A percentile compares a stretch with the other conserved stretches of the same genome.
Evolutionary conservation across 2,329 filamentous ascomycete genomes (phyloP).

Genomic region (Biscogniauxia mediterranea): DNA sequence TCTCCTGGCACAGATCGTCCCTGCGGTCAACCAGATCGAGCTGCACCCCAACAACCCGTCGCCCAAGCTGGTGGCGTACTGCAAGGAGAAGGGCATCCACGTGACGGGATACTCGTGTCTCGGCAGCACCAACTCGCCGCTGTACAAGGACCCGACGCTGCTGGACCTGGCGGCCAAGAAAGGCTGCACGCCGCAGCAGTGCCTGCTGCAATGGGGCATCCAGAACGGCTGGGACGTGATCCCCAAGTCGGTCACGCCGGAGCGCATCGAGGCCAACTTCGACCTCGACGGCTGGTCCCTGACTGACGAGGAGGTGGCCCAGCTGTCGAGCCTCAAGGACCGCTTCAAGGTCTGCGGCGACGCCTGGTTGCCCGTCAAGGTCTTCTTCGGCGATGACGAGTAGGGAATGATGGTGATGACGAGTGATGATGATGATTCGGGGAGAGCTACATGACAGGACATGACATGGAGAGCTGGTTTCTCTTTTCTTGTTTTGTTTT

Average conservation of each 20-base stretch:
- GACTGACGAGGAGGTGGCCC: slow-evolving; percentile 67
- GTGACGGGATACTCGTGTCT: slow-evolving; percentile 72
- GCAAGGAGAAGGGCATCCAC: slow-evolving; percentile 71
- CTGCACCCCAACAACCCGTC: slow-evolving; percentile 79
- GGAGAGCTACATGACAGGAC: neutral
- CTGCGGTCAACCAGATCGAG: slow-evolving; percentile 80
- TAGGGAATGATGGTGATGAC: slow-evolving; percentile 36
- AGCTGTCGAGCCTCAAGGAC: slow-evolving; percentile 65
- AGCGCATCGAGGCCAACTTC: slow-evolving; percentile 74
- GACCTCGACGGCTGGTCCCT: slow-evolving; percentile 72
- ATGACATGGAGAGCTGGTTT: neutral
- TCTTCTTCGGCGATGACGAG: slow-evolving; percentile 83
- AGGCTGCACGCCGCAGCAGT: slow-evolving; percentile 70
- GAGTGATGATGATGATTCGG: neutral
- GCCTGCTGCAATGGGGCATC: slow-evolving; percentile 77
- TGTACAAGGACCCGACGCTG: slow-evolving; percentile 65
- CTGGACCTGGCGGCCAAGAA: slow-evolving; percentile 62
- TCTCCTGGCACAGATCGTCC: slow-evolving; percentile 43
- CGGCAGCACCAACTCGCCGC: slow-evolving; percentile 66
- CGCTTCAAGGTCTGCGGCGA: slow-evolving; percentile 84
- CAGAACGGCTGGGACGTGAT: slow-evolving; percentile 81
- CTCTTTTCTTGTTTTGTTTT: neutral
- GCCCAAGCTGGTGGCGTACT: slow-evolving; percentile 74
- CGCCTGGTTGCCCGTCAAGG: slow-evolving; percentile 69
- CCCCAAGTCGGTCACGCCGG: slow-evolving; percentile 76